Percentiles rank a stretch among this genome's conserved stretches.
These are phyloP conservation scores for Colletotrichum endophyticum DNA, from an alignment of 2,329 filamentous ascomycete genomes.

Conservation along the genomic window DNA sequence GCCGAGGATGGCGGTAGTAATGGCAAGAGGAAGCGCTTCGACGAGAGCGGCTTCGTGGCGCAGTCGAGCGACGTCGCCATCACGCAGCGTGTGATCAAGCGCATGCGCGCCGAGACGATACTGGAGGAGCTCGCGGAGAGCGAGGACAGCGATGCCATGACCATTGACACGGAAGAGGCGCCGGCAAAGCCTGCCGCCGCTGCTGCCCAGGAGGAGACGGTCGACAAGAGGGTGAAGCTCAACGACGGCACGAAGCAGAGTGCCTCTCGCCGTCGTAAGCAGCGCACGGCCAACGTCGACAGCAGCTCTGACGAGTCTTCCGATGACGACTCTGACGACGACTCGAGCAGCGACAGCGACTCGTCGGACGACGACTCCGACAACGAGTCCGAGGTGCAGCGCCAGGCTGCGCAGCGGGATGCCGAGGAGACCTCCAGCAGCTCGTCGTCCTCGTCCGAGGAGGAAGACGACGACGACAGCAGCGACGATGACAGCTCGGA, in stretches of 20 bases:
- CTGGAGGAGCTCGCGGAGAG: conserved; percentile 58
- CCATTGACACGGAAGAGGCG: conserved; percentile 24
- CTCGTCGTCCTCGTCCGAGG: conserved; percentile 40
- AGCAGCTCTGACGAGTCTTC: conserved; percentile 37
- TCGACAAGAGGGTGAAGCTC: conserved; percentile 44
- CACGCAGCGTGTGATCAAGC: conserved; percentile 62
- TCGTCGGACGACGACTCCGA: conserved; percentile 37
- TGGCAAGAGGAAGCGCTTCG: conserved; percentile 54
- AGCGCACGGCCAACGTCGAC: conserved; percentile 50
- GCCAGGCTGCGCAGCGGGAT: conserved; percentile 32
- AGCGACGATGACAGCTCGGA: conserved; percentile 29
- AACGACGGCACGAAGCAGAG: conserved; percentile 52
- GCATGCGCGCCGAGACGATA: conserved; percentile 66
- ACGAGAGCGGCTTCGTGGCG: conserved; percentile 57
- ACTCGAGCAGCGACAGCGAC: conserved; percentile 32
- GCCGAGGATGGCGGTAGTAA: conserved; percentile 36
- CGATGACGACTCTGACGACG: conserved; percentile 26
- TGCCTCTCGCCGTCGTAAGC: conserved; percentile 55
- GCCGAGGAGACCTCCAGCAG: conserved; percentile 43
- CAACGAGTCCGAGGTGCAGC: conserved; percentile 37
- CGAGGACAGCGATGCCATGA: conserved; percentile 41
- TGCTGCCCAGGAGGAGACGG: conserved; percentile 28
- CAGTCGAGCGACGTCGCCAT: conserved; percentile 56
- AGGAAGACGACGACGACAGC: conserved; percentile 29
- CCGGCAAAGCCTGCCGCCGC: not conserved